phyloP scores from a whole-genome alignment of 208 protist species.

The Crithidia brevicula region DNA sequence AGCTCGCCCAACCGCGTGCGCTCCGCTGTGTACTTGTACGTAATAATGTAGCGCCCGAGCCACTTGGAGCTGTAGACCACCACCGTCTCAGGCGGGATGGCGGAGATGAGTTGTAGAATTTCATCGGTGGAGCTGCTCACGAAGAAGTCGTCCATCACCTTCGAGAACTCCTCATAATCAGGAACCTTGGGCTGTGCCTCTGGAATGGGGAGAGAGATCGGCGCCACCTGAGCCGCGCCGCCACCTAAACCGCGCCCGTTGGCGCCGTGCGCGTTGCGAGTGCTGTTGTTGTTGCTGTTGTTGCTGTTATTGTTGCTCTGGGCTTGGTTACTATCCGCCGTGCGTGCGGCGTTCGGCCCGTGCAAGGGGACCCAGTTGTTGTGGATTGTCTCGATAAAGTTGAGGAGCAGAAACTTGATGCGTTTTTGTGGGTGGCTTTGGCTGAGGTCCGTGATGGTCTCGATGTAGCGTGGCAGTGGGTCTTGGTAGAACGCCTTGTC shows the following conservation, averaged over 20 bases:
- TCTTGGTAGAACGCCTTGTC: slow-evolving; percentile 46
- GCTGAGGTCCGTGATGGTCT: slow-evolving; percentile 56
- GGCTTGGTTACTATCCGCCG: slow-evolving; percentile 3
- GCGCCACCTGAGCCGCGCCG: neutral
- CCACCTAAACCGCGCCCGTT: slow-evolving; percentile 1
- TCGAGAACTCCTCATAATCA: slow-evolving; percentile 70
- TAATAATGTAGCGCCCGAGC: slow-evolving; percentile 79
- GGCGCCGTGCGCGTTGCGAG: neutral
- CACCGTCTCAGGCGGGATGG: slow-evolving; percentile 47
- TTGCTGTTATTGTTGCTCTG: neutral
- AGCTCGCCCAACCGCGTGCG: slow-evolving; percentile 77
- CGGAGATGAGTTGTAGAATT: slow-evolving; percentile 43
- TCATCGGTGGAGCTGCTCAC: slow-evolving; percentile 59
- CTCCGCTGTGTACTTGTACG: slow-evolving; percentile 66
- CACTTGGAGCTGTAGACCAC: slow-evolving; percentile 63
- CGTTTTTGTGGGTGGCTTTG: slow-evolving; percentile 61
- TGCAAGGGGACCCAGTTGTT: slow-evolving; percentile 84
- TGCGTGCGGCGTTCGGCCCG: slow-evolving; percentile 34
- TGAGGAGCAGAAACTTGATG: slow-evolving; percentile 80
- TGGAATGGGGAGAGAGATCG: slow-evolving; percentile 5
- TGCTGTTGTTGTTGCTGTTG: neutral
- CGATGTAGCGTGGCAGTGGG: slow-evolving; percentile 45
- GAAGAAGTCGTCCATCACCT: slow-evolving; percentile 86
- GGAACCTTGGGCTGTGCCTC: slow-evolving; percentile 45
- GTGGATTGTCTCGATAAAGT: slow-evolving; percentile 79